These are phyloP conservation scores for Neurospora crassa DNA, from an alignment of 2,329 filamentous ascomycete genomes.

Conservation along the genomic window DNA sequence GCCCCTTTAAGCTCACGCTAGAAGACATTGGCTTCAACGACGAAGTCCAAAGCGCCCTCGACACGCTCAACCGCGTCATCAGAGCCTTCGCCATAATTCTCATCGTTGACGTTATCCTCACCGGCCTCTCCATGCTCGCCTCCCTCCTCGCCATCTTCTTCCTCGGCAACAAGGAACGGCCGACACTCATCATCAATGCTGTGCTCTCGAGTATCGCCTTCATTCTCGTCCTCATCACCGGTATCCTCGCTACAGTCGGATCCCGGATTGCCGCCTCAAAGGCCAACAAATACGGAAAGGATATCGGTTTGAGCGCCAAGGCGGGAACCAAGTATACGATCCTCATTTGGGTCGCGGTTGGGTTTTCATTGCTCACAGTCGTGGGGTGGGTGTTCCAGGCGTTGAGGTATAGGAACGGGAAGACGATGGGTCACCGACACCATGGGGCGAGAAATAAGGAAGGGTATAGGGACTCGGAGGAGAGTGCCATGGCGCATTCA, in stretches of 20 bases:
- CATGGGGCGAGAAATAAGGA: background rate
- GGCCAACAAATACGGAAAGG: constrained; percentile 6
- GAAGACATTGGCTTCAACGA: constrained; percentile 12
- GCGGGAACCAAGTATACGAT: constrained; percentile 6
- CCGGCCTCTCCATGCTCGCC: constrained; percentile 10
- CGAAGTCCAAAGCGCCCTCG: constrained; percentile 9
- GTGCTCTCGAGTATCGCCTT: background rate
- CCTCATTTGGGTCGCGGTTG: constrained; percentile 9
- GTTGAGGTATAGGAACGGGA: background rate
- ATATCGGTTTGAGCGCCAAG: constrained; percentile 6
- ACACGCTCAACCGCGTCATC: constrained; percentile 11
- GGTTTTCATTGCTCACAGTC: constrained; percentile 7
- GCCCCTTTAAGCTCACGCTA: constrained; percentile 13
- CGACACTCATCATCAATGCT: constrained; percentile 2
- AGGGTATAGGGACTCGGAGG: background rate
- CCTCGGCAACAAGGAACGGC: background rate
- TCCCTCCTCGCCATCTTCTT: constrained; percentile 9
- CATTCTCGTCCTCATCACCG: constrained; percentile 6
- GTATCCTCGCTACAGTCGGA: constrained; percentile 5
- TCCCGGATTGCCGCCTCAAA: constrained; percentile 3
- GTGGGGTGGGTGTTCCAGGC: constrained; percentile 9
- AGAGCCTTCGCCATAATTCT: constrained; percentile 15
- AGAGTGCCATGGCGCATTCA: background rate
- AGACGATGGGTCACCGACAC: background rate
- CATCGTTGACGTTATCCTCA: constrained; percentile 12